Evolutionary conservation across 371 early-diverging fungal genomes (phyloP).

Genomic region (Apophysomyces sp.): DNA sequence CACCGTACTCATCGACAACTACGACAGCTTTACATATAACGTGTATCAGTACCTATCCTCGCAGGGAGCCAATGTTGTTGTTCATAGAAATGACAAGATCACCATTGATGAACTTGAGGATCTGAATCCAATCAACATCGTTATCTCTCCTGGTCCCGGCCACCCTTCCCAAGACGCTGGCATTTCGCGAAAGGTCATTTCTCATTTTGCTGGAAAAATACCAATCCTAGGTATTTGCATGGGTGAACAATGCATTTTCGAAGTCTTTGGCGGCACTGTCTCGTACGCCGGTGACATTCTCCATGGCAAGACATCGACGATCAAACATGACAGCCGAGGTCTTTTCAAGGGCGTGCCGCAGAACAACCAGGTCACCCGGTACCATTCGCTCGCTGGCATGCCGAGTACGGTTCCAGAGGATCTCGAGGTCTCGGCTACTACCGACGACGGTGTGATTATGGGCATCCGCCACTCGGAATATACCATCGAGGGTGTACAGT

Average conservation of each 20-base stretch:
- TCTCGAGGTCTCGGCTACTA: constrained; percentile 85
- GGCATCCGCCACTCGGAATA: constrained; percentile 89
- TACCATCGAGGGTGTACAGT: constrained; percentile 95
- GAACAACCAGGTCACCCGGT: constrained; percentile 85
- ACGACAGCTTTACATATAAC: constrained; percentile 98
- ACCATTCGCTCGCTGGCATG: constrained; percentile 94
- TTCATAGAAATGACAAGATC: constrained; percentile 92
- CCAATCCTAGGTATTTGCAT: constrained; percentile 97
- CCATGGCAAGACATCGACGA: constrained; percentile 90
- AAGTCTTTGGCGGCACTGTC: constrained; percentile 91
- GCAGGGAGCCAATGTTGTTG: constrained; percentile 89
- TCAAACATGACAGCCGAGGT: constrained; percentile 89
- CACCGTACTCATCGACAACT: constrained; percentile 94
- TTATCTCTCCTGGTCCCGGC: constrained; percentile 97
- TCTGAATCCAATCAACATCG: constrained; percentile 87
- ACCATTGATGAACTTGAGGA: constrained; percentile 78
- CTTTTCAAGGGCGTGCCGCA: constrained; percentile 83
- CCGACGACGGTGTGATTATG: constrained; percentile 88
- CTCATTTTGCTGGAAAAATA: constrained; percentile 87
- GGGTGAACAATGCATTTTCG: constrained; percentile 96
- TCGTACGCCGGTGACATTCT: constrained; percentile 89
- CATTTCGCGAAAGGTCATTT: constrained; percentile 82
- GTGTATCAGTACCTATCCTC: constrained; percentile 91
- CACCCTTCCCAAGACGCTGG: constrained; percentile 90
- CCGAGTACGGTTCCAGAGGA: constrained; percentile 78